phyloP scores from a whole-genome alignment of 2,329 filamentous ascomycete genomes.

The Incumbomyces lentus region DNA sequence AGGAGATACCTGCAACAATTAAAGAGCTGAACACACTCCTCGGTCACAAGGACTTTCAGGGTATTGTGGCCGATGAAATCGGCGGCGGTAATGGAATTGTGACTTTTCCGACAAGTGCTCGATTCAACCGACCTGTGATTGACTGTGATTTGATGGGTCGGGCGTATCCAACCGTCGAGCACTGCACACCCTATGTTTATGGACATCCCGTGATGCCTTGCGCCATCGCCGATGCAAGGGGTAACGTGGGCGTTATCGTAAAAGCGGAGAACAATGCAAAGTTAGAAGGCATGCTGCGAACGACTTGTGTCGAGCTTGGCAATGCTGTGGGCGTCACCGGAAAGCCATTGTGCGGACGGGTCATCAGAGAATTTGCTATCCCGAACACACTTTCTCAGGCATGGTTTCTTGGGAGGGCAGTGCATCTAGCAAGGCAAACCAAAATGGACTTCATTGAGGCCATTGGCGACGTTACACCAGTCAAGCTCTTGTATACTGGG shows the following conservation, averaged over 20 bases:
- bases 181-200: constrained; percentile 35
- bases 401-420: constrained; percentile 25
- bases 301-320: constrained; percentile 22
- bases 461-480: constrained; percentile 26
- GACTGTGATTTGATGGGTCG: constrained; percentile 41
- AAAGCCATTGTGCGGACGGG: constrained; percentile 18
- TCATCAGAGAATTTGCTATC: constrained; percentile 22
- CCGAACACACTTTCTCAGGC: constrained; percentile 25
- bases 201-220: constrained; percentile 31
- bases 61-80: constrained; percentile 27
- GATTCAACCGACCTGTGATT: constrained; percentile 31
- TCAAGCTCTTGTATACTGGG: constrained; percentile 34
- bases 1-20: constrained; percentile 23
- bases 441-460: constrained; percentile 31
- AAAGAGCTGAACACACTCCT: constrained; percentile 29
- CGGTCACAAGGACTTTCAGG: constrained; percentile 27
- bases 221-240: constrained; percentile 31
- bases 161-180: constrained; percentile 38
- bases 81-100: constrained; percentile 31
- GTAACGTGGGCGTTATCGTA: constrained; percentile 27
- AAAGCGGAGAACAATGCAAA: constrained; percentile 21
- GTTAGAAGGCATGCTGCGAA: constrained; percentile 22
- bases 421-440: constrained; percentile 20
- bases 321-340: constrained; percentile 19
- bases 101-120: constrained; percentile 22